These are phyloP conservation scores for Podila epicladia DNA, from an alignment of 192 early-diverging fungal genomes.

Conservation along the genomic window DNA sequence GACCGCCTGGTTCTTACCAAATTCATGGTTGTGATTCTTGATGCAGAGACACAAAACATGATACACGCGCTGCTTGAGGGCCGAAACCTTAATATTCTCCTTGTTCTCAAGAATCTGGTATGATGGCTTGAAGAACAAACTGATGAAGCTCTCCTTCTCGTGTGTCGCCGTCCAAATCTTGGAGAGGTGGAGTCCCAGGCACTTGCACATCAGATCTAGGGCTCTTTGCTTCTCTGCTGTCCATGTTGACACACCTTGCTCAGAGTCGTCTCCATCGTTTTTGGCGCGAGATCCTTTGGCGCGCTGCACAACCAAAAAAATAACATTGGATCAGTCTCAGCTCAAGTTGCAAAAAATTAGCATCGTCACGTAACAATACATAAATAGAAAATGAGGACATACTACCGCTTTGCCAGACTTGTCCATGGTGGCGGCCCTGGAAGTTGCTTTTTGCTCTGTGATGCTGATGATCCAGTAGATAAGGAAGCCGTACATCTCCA, in stretches of 20 bases:
- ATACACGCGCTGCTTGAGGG: conserved; percentile 69
- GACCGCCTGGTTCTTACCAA: conserved; percentile 56
- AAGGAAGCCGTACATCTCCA: conserved; percentile 88
- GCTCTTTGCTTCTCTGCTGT: conserved; percentile 63
- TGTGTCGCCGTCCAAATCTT: conserved; percentile 77
- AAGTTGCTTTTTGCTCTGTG: conserved; percentile 67
- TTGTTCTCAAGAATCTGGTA: conserved; percentile 86
- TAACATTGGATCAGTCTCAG: neutral
- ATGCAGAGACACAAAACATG: conserved; percentile 79
- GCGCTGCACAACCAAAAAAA: conserved; percentile 16
- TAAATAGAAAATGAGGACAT: neutral
- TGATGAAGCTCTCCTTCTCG: conserved; percentile 74
- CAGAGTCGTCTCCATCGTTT: conserved; percentile 11
- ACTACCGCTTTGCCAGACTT: conserved; percentile 33
- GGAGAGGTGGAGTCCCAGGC: conserved; percentile 70
- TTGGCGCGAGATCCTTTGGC: conserved; percentile 49
- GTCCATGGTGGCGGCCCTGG: conserved; percentile 50
- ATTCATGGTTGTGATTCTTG: conserved; percentile 80
- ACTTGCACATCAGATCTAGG: conserved; percentile 60
- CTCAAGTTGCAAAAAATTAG: neutral
- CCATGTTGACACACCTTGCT: conserved; percentile 66
- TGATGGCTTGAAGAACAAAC: conserved; percentile 79
- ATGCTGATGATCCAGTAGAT: conserved; percentile 83
- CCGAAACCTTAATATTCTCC: conserved; percentile 68
- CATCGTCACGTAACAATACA: too few species aligned